These are phyloP conservation scores for Cornus florida DNA, from an alignment of 148 eudicot genomes.

Conservation along the genomic window DNA sequence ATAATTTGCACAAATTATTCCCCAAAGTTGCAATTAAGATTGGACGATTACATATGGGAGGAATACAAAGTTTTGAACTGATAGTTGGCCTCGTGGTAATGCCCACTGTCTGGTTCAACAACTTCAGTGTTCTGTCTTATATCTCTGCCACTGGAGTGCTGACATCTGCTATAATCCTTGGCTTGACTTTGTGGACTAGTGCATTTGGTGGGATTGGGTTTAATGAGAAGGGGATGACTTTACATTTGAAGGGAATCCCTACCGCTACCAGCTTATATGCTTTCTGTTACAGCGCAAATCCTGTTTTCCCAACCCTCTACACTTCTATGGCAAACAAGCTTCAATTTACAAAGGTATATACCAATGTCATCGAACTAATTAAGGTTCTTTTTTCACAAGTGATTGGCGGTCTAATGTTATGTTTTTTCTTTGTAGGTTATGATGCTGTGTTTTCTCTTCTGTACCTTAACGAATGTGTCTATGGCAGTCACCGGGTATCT, in stretches of 20 bases:
- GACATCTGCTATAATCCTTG: conserved; percentile 41
- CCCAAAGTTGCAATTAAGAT: conserved; percentile 19
- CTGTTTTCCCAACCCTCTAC: no score
- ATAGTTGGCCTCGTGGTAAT: conserved; percentile 13
- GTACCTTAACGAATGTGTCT: conserved; percentile 30
- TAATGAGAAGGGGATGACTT: conserved; percentile 34
- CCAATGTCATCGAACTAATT: no score
- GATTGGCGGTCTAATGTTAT: not conserved
- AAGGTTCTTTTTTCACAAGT: no score
- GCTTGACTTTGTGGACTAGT: conserved; percentile 38
- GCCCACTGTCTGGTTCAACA: conserved; percentile 30
- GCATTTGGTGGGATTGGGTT: conserved; percentile 40
- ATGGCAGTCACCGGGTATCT: conserved; percentile 20
- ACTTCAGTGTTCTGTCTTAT: conserved; percentile 45
- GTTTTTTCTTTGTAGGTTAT: conserved; percentile 26
- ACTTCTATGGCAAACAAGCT: no score
- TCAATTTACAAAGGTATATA: conserved; percentile 42
- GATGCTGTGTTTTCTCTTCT: conserved; percentile 35
- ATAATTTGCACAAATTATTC: no score
- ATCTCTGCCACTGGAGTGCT: conserved; percentile 56
- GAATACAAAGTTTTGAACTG: conserved; percentile 41
- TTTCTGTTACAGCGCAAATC: conserved; percentile 56
- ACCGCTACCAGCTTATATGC: conserved; percentile 49
- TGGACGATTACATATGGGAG: conserved; percentile 32
- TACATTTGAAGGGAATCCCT: conserved; percentile 44